Base-by-base conservation (phyloP, 106 monocot genomes). In the Acanthochlamys bracteata region DNA sequence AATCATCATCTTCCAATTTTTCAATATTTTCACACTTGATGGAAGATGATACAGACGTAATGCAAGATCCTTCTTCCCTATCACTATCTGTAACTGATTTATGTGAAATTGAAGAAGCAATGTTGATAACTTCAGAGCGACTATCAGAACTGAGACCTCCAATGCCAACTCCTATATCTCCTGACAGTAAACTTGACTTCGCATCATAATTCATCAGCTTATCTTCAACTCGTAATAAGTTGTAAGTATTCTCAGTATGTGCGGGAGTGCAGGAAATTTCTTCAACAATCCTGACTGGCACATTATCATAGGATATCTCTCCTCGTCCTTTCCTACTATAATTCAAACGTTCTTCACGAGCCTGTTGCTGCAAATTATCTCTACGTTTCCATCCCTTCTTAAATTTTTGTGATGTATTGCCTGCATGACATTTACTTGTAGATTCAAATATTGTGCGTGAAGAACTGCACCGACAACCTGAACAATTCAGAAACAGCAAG, bases 321-420 rank as follows among this genome's bases (percentile, higher is more conserved):
- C 61, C 66, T 71, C 68, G 83, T 39, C 71, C 75, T 0, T 83
- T 90, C 73, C 91, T 80, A 66, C 91, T 91, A 55, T 70, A 67
- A 42, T 91, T 88, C 60, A 88, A 68, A 68, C 80, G 74, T 61
- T 96, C 85, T 40, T 83, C 74, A 11, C 91, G 91, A 81, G 90
- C 82, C 67, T 60, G 80, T 54, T 83, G 84, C 59, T 96, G 96
- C 20, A 80, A 56, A 64, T 69, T 66, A 72, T 84, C 78, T 61
- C 64, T 73, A 4, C 70, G 73, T 40, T 73, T 96, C 83, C 84
- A 83, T 42, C 52, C 74, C 42, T 80, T 88, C 63, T 66, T 78
- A 55, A 65, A 60, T 75, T 57, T 80, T 63, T 69, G 76, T 66
- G 75, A 43, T 59, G 63, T 33, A 63, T 71, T 25, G 47, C 57